Evolutionary conservation across 2,329 filamentous ascomycete genomes (phyloP), one percentile per base, ranked within the genome.

Genomic region (Zopfia rhizophila): DNA sequence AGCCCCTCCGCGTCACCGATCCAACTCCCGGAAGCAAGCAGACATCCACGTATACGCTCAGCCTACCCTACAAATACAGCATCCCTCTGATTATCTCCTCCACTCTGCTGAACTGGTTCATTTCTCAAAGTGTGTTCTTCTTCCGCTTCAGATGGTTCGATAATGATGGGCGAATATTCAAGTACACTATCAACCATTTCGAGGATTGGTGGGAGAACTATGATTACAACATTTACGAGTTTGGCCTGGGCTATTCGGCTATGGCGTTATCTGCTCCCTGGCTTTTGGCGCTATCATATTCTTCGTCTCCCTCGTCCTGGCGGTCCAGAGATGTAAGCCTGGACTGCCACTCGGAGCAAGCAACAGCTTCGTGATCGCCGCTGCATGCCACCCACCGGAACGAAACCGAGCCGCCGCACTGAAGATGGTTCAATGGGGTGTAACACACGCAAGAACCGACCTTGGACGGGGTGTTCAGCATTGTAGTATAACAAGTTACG

Each of bases 31-130:
- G 10, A 22, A 46, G 42, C 8, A 38, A 38, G 17, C 47, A 51
- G 33, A 18, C 38, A 23, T 51, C 47, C 18, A 51, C 47, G 23
- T 51, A 47, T 30, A 46, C 42, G 47, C 42, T 51, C 11, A 42
- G 42, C n/a, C 43, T 51, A 12, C 47, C 47, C 19, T 46, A 47
- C 22, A 27, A 14, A 17, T 51, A 51, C 24, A 51, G 43, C 46
- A 45, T 50, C 27, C 46, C 47, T 2, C 21, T 37, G 23, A 16
- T 51, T n/a, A 7, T 46, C 10, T 28, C 43, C 13, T 42, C 42
- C n/a, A 28, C 23, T 27, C 21, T 28, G 16, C 19, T 46, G 13
- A 23, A 43, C 6, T 51, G 42, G 47, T 43, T 51, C 10, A 43
- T 38, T 11, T 51, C 47, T 18, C 30, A 46, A 22, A 23, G 42